Percentiles rank a stretch among this genome's conserved stretches.
Evolutionary conservation across 148 eudicot genomes (phyloP).

Genomic region (Euryodendron excelsum): DNA sequence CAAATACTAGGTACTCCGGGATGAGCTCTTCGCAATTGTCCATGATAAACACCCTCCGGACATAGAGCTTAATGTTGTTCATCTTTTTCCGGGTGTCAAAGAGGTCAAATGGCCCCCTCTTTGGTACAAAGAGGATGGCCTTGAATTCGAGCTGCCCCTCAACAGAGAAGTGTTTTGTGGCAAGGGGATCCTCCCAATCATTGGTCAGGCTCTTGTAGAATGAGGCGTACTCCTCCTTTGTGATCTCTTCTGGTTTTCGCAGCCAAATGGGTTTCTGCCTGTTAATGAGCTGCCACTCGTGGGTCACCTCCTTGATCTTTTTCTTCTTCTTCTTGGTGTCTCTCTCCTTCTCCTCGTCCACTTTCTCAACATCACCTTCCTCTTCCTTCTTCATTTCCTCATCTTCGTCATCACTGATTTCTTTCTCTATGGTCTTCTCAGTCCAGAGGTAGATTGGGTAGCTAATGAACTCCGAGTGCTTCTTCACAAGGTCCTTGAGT

Average conservation of each 20-base stretch:
- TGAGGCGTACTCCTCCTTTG: slow-evolving; percentile 27
- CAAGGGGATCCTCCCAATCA: slow-evolving; percentile 32
- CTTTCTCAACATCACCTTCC: slow-evolving; percentile 10
- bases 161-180: slow-evolving; percentile 27
- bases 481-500: slow-evolving; percentile 18
- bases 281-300: slow-evolving; percentile 21
- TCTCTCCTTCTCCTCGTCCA: slow-evolving; percentile 13
- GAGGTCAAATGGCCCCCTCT: slow-evolving; percentile 25
- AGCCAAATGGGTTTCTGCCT: slow-evolving; percentile 36
- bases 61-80: slow-evolving; percentile 32
- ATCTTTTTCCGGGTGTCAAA: slow-evolving; percentile 25
- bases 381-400: slow-evolving; percentile 19
- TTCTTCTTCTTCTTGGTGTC: slow-evolving; percentile 11
- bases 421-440: slow-evolving; percentile 17
- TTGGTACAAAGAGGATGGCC: slow-evolving; percentile 27
- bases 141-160: slow-evolving; percentile 32
- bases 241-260: slow-evolving; percentile 29
- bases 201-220: slow-evolving; percentile 34
- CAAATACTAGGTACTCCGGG: slow-evolving; percentile 27
- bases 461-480: slow-evolving; percentile 16
- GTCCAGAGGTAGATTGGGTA: slow-evolving; percentile 21
- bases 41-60: slow-evolving; percentile 28
- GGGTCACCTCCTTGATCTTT: slow-evolving; percentile 5
- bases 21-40: slow-evolving; percentile 30
- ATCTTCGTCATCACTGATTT: slow-evolving; percentile 19